Percentiles rank a stretch among this genome's conserved stretches.
phyloP scores from a whole-genome alignment of 202 grass and related monocot genomes.

The Thinopyrum obtusiflorum region DNA sequence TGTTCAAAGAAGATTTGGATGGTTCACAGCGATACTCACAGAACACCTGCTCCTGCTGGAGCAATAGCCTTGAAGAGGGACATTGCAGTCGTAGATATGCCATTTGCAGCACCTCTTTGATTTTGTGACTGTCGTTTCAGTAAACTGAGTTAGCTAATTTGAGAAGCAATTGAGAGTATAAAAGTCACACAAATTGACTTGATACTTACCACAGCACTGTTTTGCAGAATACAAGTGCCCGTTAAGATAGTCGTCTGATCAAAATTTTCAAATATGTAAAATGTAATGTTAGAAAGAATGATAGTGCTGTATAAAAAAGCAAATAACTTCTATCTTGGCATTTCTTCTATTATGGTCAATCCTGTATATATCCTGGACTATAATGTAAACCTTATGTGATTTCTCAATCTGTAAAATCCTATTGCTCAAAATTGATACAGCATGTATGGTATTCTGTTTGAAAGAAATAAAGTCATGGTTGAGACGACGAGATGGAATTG shows the following conservation, averaged over 20 bases:
- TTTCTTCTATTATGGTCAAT: background rate
- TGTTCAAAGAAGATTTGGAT: background rate
- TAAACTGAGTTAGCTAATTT: conserved; percentile 4
- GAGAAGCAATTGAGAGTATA: background rate
- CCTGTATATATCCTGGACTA: too few relatives aligned
- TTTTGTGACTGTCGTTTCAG: conserved; percentile 47
- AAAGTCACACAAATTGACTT: background rate
- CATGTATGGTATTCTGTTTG: too few relatives aligned
- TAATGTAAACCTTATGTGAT: too few relatives aligned
- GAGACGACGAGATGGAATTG: background rate
- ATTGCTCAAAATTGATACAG: too few relatives aligned
- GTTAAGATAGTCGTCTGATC: conserved; percentile 56
- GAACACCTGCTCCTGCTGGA: conserved; percentile 50
- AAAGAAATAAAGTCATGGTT: background rate
- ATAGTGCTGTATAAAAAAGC: background rate
- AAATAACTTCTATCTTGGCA: background rate
- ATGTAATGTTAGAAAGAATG: conserved; percentile 10
- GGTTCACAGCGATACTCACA: conserved; percentile 44
- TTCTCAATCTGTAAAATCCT: too few relatives aligned
- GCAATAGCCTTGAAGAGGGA: conserved; percentile 79
- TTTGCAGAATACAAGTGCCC: conserved; percentile 69
- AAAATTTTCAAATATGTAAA: background rate
- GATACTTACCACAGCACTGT: conserved; percentile 68
- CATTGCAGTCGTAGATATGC: conserved; percentile 53
- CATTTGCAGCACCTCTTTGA: conserved; percentile 81